Conservation (phyloP, 148 eudicot species). For the Polygonum maritimum region DNA sequence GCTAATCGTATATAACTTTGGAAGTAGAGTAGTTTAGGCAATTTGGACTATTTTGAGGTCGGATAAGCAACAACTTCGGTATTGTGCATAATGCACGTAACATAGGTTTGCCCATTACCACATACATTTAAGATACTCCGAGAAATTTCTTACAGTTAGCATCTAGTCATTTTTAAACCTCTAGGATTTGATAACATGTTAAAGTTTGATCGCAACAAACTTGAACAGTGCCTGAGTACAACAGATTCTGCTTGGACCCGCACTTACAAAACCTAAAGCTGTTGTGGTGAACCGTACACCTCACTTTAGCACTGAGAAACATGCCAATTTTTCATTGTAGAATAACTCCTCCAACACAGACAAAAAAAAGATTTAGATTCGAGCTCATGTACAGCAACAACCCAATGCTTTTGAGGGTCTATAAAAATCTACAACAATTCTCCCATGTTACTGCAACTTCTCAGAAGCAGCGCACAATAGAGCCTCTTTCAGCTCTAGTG, state of each 20-base stretch:
- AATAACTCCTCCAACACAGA: not conserved
- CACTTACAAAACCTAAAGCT: not conserved
- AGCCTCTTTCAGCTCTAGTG: conserved; percentile 1
- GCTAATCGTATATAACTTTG: not conserved
- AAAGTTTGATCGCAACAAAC: not conserved
- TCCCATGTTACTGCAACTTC: not conserved
- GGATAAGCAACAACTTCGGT: not conserved
- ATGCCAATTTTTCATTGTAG: not conserved
- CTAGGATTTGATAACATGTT: not conserved
- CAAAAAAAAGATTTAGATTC: not conserved
- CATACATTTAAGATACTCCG: not conserved
- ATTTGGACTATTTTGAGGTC: not conserved
- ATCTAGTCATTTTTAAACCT: not conserved
- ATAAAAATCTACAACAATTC: not conserved
- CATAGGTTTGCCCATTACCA: not conserved
- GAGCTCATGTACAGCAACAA: not conserved
- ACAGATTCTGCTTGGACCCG: not conserved
- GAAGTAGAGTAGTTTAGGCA: not conserved
- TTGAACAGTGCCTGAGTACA: not conserved
- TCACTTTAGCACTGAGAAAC: not conserved
- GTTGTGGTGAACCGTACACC: not conserved
- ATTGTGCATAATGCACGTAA: not conserved
- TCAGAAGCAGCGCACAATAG: not conserved
- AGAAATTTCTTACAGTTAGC: not conserved
- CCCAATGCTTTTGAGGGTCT: not conserved